phyloP scores from a whole-genome alignment of 1,284 basidiomycete genomes.

The Testicularia cyperi region DNA sequence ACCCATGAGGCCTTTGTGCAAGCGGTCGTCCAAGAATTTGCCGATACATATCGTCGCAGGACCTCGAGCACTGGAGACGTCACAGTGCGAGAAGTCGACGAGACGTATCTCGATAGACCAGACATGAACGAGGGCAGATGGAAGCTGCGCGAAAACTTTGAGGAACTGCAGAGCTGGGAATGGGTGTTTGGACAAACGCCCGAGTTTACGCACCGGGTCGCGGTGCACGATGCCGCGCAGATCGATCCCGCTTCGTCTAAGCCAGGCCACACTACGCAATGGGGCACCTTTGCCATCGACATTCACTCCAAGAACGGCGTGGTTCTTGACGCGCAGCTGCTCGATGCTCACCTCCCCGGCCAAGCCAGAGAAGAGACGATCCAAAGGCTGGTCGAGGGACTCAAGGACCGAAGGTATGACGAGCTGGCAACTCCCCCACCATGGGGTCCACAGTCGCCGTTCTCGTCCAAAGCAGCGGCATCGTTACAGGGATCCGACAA shows the following conservation, averaged over 20 bases:
- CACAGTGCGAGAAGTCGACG: slow-evolving; percentile 37
- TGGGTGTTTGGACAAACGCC: slow-evolving; percentile 95
- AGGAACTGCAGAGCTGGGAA: slow-evolving; percentile 73
- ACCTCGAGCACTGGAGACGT: no score
- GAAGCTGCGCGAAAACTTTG: slow-evolving; percentile 28
- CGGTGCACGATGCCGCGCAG: slow-evolving; percentile 6
- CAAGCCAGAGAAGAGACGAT: slow-evolving; percentile 9
- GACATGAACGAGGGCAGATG: slow-evolving; percentile 10
- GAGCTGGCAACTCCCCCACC: slow-evolving; percentile 32
- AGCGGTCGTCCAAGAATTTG: slow-evolving; percentile 75
- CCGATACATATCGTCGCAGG: slow-evolving; percentile 66
- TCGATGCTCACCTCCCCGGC: slow-evolving; percentile 12
- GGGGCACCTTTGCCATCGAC: slow-evolving; percentile 23
- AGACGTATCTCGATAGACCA: slow-evolving; percentile 1
- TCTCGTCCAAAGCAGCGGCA: no score
- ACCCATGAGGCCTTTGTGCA: slow-evolving; percentile 73
- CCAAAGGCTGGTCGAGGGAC: slow-evolving; percentile 1
- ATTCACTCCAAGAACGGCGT: slow-evolving; percentile 37
- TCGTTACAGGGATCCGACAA: no score
- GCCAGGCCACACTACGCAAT: not conserved
- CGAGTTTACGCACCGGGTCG: slow-evolving; percentile 69
- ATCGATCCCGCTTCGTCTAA: not conserved
- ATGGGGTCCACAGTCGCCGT: slow-evolving; percentile 14
- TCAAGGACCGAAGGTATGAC: slow-evolving; percentile 34
- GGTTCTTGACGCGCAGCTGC: slow-evolving; percentile 26